phyloP scores from a whole-genome alignment of 2,329 filamentous ascomycete genomes.

The Periconia sp. region DNA sequence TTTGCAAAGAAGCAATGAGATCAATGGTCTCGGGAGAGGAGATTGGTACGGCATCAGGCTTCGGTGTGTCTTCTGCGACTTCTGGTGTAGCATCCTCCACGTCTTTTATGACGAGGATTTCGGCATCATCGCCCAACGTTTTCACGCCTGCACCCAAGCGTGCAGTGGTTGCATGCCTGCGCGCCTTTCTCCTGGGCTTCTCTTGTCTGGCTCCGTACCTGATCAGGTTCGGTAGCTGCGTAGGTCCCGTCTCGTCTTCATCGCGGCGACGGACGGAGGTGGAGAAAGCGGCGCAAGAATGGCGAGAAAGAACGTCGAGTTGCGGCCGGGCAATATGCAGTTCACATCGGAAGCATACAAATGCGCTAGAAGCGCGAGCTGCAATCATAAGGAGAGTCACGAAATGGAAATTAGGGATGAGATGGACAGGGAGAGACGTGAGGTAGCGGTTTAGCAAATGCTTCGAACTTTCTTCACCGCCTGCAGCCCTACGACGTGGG shows the following conservation, averaged over 20 bases:
- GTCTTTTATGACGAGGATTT: constrained; percentile 40
- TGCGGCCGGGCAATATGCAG: constrained; percentile 28
- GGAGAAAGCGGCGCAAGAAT: constrained; percentile 28
- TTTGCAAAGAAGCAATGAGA: constrained; percentile 29
- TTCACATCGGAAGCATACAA: constrained; percentile 44
- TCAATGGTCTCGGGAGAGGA: constrained; percentile 20
- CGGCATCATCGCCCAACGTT: constrained; percentile 36
- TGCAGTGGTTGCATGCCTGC: constrained; percentile 30
- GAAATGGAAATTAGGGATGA: constrained; percentile 4
- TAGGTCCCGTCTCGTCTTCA: constrained; percentile 17
- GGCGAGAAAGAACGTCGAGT: constrained; percentile 15
- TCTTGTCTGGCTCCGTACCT: constrained; percentile 9
- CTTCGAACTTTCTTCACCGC: constrained; percentile 31
- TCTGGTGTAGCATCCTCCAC: constrained; percentile 12
- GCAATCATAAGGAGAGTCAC: constrained; percentile 37
- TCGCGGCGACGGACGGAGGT: constrained; percentile 25
- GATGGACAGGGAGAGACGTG: constrained; percentile 7
- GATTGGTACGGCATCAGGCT: neutral
- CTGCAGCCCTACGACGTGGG: constrained; percentile 21
- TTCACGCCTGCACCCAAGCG: constrained; percentile 31
- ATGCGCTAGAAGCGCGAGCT: constrained; percentile 37
- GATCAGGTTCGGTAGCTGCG: neutral
- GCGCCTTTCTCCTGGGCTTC: constrained; percentile 23
- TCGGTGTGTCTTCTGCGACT: constrained; percentile 1
- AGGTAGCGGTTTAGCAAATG: constrained; percentile 8